Evolutionary conservation across 2,329 filamentous ascomycete genomes (phyloP), one percentile per base, ranked within the genome.

Genomic region (Hortaea werneckii): DNA sequence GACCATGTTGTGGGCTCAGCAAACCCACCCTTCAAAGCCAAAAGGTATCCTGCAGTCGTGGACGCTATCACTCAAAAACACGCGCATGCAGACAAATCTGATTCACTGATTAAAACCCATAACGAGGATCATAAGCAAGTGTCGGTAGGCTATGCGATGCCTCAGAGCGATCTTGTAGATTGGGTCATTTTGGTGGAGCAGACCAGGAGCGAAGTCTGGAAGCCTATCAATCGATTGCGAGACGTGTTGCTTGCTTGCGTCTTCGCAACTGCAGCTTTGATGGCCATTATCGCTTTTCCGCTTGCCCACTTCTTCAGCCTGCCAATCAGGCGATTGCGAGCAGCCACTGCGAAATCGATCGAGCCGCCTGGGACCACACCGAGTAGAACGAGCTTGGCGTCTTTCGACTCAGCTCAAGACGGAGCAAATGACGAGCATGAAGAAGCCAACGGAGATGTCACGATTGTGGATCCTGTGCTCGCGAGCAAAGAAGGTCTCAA

Each of bases 151-250:
- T 90, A 81, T 57, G 85, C 86, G 6, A 73, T 83, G 8, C 79
- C 85, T 0, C 73, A 77, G 44, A 86, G 75, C 5, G 61, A 67
- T 0, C 67, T 94, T 43, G 85, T 85, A 6, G 79, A 90, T 57
- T 95, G 89, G 89, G 80, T 85, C 5, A 69, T 95, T 3, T 57
- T 94, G 2, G 77, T 95, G 1, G 89, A 95, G 61, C 82, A 92
- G 63, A 72, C 79, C 2, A 79, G 79, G 51, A 63, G 63, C 20
- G 88, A 95, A 65, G 86, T 88, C 0, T 88, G 84, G 67, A 71
- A 73, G 6, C 85, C 88, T 0, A 88, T 95, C 47, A 67, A 72
- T 28, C 80, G 79, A 13, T 71, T 95, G n/a, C 79, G 85, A 13
- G 81, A 83, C 41, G 86, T 95, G 42, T 76, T 95, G 1, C 66